These are phyloP conservation scores for Candida sp. DNA, from an alignment of 1,139 yeast species.

Conservation along the genomic window DNA sequence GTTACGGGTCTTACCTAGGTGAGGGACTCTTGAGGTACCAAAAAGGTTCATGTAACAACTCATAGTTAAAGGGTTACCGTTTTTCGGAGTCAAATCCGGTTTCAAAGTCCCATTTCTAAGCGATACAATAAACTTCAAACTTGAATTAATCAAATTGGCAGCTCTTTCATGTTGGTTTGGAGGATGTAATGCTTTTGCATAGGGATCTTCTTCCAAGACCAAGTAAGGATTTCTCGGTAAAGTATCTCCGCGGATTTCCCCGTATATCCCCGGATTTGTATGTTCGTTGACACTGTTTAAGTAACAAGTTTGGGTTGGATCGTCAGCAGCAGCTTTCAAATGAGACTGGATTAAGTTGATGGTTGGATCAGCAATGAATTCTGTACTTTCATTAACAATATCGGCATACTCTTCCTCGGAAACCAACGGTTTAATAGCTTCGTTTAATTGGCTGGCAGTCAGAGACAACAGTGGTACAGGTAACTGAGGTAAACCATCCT, in stretches of 20 bases:
- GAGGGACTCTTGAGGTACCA: conserved; percentile 66
- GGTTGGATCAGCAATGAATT: conserved; percentile 38
- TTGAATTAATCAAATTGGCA: conserved; percentile 61
- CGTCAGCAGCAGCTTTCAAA: conserved; percentile 38
- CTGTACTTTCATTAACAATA: conserved; percentile 37
- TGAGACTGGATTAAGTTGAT: conserved; percentile 53
- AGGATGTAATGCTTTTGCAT: conserved; percentile 49
- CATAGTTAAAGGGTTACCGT: conserved; percentile 59
- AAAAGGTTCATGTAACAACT: conserved; percentile 61
- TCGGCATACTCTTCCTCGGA: conserved; percentile 39
- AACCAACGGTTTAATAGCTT: conserved; percentile 49
- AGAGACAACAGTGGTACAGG: conserved; percentile 51
- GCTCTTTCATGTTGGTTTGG: conserved; percentile 68
- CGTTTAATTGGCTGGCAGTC: conserved; percentile 45
- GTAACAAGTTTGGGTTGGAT: conserved; percentile 46
- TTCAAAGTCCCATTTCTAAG: conserved; percentile 50
- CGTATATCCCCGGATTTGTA: conserved; percentile 61
- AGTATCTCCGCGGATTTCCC: conserved; percentile 61
- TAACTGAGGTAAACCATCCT: conserved; percentile 36
- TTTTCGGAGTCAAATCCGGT: conserved; percentile 54
- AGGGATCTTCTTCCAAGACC: conserved; percentile 70
- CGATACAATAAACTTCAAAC: conserved; percentile 61
- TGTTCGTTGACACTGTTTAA: conserved; percentile 58
- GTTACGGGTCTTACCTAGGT: conserved; percentile 24
- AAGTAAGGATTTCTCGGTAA: conserved; percentile 75